phyloP scores from a whole-genome alignment of 2,329 filamentous ascomycete species.

The Hypoxylon sp. region DNA sequence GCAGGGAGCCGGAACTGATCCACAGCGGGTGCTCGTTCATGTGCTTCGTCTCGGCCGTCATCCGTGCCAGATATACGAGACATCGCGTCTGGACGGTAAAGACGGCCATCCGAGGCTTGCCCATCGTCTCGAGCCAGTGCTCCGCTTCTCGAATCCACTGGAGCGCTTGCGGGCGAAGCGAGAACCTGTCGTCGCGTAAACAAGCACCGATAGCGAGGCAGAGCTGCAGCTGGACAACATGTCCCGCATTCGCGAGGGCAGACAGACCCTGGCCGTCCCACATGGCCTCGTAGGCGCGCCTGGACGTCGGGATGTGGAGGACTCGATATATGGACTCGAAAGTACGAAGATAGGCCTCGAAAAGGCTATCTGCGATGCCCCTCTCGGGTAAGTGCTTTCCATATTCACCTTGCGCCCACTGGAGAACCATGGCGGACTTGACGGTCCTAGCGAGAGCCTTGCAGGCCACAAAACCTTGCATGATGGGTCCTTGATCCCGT shows the following conservation, averaged over 20 bases:
- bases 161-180: conserved; percentile 19
- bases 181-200: conserved; percentile 35
- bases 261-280: conserved; percentile 13
- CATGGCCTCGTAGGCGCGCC: conserved; percentile 45
- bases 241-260: background rate
- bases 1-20: conserved; percentile 43
- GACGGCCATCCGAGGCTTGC: conserved; percentile 41
- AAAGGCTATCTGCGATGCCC: conserved; percentile 43
- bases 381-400: conserved; percentile 10
- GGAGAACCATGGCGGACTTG: conserved; percentile 12
- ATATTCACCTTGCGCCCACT: conserved; percentile 13
- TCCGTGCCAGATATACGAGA: conserved; percentile 40
- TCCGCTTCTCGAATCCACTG: conserved; percentile 39
- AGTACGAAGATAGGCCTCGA: conserved; percentile 51
- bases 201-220: conserved; percentile 35
- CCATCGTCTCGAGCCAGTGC: conserved; percentile 32
- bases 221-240: conserved; percentile 30
- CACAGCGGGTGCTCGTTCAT: conserved; percentile 40
- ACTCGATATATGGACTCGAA: conserved; percentile 54
- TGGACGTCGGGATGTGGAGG: conserved; percentile 52
- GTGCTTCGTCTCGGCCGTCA: conserved; percentile 27
- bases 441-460: conserved; percentile 14
- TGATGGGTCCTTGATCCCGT: conserved; percentile 6
- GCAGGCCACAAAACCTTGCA: conserved; percentile 17
- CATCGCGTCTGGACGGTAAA: conserved; percentile 45